These are phyloP conservation scores for Hypoxylon sp. DNA, from an alignment of 2,329 filamentous ascomycete genomes.

Conservation along the genomic window DNA sequence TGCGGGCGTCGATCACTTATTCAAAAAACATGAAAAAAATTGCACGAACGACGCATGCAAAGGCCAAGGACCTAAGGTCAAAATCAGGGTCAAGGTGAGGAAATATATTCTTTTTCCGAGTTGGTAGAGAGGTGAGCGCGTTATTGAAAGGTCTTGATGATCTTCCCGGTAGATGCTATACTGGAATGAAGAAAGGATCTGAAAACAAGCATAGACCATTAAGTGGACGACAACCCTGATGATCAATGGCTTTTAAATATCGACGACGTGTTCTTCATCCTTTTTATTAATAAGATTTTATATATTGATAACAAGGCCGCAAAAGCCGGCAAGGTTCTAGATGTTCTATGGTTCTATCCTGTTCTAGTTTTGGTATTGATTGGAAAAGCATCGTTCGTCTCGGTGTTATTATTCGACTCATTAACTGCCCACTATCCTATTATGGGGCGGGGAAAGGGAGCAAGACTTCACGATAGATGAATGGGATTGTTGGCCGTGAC, in stretches of 20 bases:
- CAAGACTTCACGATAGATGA: slow-evolving; percentile 16
- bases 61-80: slow-evolving; percentile 18
- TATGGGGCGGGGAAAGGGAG: slow-evolving; percentile 27
- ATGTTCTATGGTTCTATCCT: slow-evolving; percentile 41
- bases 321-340: slow-evolving; percentile 22
- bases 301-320: slow-evolving; percentile 4
- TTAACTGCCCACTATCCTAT: slow-evolving; percentile 35
- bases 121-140: slow-evolving; percentile 13
- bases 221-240: slow-evolving; percentile 8
- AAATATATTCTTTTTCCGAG: slow-evolving; percentile 3
- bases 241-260: slow-evolving; percentile 12
- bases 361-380: slow-evolving; percentile 38
- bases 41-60: slow-evolving; percentile 32
- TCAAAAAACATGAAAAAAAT: slow-evolving; percentile 27
- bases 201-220: slow-evolving; percentile 24
- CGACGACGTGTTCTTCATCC: slow-evolving; percentile 22
- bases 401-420: slow-evolving; percentile 39
- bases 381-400: slow-evolving; percentile 41
- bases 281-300: slow-evolving; percentile 23
- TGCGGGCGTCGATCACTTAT: slow-evolving; percentile 32
- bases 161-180: slow-evolving; percentile 10
- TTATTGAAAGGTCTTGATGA: slow-evolving; percentile 20
- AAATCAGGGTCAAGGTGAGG: slow-evolving; percentile 22
- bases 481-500: slow-evolving; percentile 44
- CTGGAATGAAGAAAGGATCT: slow-evolving; percentile 28